Evolutionary conservation across 2,329 filamentous ascomycete species (phyloP).

Genomic region (Verticillium klebahnii): DNA sequence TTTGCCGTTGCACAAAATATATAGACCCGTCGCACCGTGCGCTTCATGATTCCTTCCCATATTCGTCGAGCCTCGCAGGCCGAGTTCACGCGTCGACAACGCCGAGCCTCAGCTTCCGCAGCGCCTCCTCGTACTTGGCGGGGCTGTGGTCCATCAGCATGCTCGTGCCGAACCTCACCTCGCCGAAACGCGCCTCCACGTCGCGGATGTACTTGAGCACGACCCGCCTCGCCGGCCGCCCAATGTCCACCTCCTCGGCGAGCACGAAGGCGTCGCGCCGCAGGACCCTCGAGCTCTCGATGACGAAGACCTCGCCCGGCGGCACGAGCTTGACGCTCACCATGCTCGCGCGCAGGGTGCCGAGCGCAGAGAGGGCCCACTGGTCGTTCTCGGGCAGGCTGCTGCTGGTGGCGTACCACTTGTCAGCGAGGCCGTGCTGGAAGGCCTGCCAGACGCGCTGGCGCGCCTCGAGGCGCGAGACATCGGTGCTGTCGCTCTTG

Average conservation of each 20-base stretch:
- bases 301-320: conserved; percentile 70
- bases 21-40: too few species aligned
- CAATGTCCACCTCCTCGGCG: conserved; percentile 45
- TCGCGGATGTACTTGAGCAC: conserved; percentile 67
- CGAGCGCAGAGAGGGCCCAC: conserved; percentile 66
- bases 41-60: too few species aligned
- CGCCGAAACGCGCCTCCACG: conserved; percentile 65
- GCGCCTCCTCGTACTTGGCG: conserved; percentile 65
- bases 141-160: conserved; percentile 77
- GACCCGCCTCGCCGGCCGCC: conserved; percentile 61
- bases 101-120: conserved; percentile 54
- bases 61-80: too few species aligned
- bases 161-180: conserved; percentile 65
- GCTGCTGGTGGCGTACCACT: conserved; percentile 49
- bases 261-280: conserved; percentile 59
- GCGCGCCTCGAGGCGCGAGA: conserved; percentile 61
- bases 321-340: conserved; percentile 65
- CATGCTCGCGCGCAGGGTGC: conserved; percentile 63
- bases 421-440: conserved; percentile 55
- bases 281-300: conserved; percentile 65
- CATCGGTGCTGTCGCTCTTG: conserved; percentile 63
- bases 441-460: conserved; percentile 62
- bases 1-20: too few species aligned
- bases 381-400: conserved; percentile 20
- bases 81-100: conserved; percentile 26